Conservation (phyloP, 345 rosid genomes). For the Citrus hindsii region DNA sequence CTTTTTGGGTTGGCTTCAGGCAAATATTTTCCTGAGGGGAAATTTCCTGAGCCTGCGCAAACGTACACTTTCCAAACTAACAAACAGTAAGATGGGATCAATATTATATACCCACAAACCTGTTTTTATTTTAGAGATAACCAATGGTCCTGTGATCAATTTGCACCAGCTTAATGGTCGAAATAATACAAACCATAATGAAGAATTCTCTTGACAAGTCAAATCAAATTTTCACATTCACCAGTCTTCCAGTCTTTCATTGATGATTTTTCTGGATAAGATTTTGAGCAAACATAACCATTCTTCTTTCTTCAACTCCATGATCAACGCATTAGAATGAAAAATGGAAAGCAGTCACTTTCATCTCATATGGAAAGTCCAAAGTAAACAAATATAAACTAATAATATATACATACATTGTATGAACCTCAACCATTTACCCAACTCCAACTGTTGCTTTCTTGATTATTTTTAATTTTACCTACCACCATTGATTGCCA, state of each 20-base stretch:
- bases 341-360: neutral
- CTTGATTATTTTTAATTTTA: neutral
- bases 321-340: neutral
- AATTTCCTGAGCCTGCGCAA: too few relatives aligned
- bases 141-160: neutral
- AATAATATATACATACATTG: neutral
- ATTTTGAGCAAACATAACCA: neutral
- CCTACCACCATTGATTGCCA: constrained; percentile 18
- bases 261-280: neutral
- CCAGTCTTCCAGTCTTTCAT: neutral
- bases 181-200: too few relatives aligned
- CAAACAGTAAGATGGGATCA: too few relatives aligned
- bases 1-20: too few relatives aligned
- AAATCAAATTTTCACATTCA: too few relatives aligned
- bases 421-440: neutral
- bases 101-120: too few relatives aligned
- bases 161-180: neutral
- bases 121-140: too few relatives aligned
- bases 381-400: neutral
- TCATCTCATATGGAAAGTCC: neutral
- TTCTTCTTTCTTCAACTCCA: neutral
- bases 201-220: too few relatives aligned
- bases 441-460: neutral
- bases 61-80: too few relatives aligned
- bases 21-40: too few relatives aligned